Evolutionary conservation across 106 monocot genomes (phyloP).

Genomic region (Vanilla planifolia): DNA sequence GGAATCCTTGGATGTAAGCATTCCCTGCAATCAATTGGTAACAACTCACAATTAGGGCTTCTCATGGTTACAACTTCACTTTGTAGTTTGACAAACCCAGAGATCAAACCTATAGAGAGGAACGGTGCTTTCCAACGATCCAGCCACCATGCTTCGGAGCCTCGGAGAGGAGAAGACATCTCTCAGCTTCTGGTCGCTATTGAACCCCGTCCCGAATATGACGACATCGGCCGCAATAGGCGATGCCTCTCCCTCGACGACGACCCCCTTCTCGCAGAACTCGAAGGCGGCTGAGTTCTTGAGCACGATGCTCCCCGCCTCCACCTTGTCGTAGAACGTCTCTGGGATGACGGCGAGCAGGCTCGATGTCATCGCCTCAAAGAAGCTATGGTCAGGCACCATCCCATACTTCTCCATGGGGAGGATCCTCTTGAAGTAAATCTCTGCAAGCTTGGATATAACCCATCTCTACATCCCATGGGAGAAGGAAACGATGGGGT

Average conservation of each 20-base stretch:
- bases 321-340: slow-evolving; percentile 60
- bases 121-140: slow-evolving; percentile 25
- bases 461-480: slow-evolving; percentile 69
- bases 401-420: slow-evolving; percentile 64
- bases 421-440: slow-evolving; percentile 32
- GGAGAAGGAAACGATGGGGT: too few relatives aligned
- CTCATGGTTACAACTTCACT: too few relatives aligned
- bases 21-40: too few relatives aligned
- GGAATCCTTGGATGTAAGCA: too few relatives aligned
- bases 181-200: slow-evolving; percentile 61
- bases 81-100: too few relatives aligned
- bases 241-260: slow-evolving; percentile 24
- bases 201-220: slow-evolving; percentile 76
- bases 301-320: slow-evolving; percentile 62
- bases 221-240: slow-evolving; percentile 41
- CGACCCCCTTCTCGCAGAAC: slow-evolving; percentile 47
- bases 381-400: slow-evolving; percentile 61
- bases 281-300: slow-evolving; percentile 34
- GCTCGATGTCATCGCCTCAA: slow-evolving; percentile 21
- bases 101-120: slow-evolving; percentile 85
- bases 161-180: slow-evolving; percentile 30
- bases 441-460: slow-evolving; percentile 48
- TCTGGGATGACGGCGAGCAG: slow-evolving; percentile 25
- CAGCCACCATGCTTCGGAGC: slow-evolving; percentile 21
- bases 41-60: too few relatives aligned